Evolutionary conservation across 768 basidiomycete genomes (phyloP).

Genomic region (Sarcodon sp.): DNA sequence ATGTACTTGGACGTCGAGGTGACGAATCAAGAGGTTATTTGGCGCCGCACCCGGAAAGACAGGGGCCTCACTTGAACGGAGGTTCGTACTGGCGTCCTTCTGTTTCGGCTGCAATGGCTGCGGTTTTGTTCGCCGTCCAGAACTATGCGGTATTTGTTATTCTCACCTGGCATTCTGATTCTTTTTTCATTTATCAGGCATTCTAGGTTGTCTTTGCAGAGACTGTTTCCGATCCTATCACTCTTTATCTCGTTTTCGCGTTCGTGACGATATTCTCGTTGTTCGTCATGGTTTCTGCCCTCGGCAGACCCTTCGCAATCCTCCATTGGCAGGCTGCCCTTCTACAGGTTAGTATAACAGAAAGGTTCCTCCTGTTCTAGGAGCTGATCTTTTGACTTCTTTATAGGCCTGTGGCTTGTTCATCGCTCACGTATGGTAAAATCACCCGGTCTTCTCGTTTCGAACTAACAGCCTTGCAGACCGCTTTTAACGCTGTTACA

Average conservation of each 20-base stretch:
- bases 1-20: too few relatives aligned
- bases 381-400: constrained; percentile 2
- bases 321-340: constrained; percentile 17
- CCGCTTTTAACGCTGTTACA: not conserved
- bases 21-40: too few relatives aligned
- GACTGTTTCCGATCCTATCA: constrained; percentile 8
- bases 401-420: constrained; percentile 20
- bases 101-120: too few relatives aligned
- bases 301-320: constrained; percentile 10
- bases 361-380: not conserved
- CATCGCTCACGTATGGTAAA: constrained; percentile 12
- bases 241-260: constrained; percentile 14
- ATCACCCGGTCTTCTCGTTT: not conserved
- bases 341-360: constrained; percentile 18
- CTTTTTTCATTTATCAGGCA: too few relatives aligned
- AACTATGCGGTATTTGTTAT: too few relatives aligned
- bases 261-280: constrained; percentile 11
- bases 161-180: too few relatives aligned
- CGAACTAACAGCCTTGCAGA: not conserved
- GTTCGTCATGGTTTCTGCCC: constrained; percentile 8
- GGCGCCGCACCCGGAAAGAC: too few relatives aligned
- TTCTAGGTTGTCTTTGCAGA: too few relatives aligned
- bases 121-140: too few relatives aligned
- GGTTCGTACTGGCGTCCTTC: too few relatives aligned
- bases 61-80: too few relatives aligned